Base-by-base conservation (phyloP, 225 moss, liverwort and hornwort genomes). In the Lunularia cruciata region DNA sequence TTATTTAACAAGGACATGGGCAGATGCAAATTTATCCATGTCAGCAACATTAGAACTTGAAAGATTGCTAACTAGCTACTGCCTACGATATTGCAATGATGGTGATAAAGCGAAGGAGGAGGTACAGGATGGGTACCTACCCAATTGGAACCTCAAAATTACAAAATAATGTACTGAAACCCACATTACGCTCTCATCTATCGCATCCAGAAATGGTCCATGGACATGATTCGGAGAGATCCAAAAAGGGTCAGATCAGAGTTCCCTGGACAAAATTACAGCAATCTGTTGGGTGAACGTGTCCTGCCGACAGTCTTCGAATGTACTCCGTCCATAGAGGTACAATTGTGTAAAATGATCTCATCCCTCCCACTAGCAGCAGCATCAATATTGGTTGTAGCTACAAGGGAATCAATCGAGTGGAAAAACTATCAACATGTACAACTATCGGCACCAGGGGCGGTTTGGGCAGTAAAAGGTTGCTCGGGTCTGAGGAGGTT, bases 401-500 rank as follows among this genome's bases (percentile, higher is more conserved):
- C 8, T 25, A 46, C 63, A 25, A 45, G 28, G 63, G 30, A 64
- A 26, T 28, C 3, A 47, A 28, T 9, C 26, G 39, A 12, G 16
- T 27, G 18, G 2, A 46, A 64, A 8, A 32, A 51, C 26, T 51
- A 65, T 77, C 57, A 81, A 74, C 81, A 81, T 52, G 77, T n/a
- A 55, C 81, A 81, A 48, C 66, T 73, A 47, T 72, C 65, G n/a
- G 65, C 65, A 47, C 65, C 81, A 19, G 71, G 16, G 15, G 65
- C 59, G 54, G 64, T 65, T 59, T 77, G 77, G 11, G 70, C 69
- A 0, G n/a, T 57, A 56, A 71, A 74, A 25, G 82, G 58, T 34
- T 74, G 72, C 16, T 88, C 85, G 0, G 92, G 86, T 85, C 83
- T 92, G 23, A 95, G 73, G 54, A 90, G 54, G 75, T 68, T 89